Evolutionary conservation across 2,329 filamentous ascomycete species (phyloP).

Genomic region (Phyllosticta citribraziliensis): DNA sequence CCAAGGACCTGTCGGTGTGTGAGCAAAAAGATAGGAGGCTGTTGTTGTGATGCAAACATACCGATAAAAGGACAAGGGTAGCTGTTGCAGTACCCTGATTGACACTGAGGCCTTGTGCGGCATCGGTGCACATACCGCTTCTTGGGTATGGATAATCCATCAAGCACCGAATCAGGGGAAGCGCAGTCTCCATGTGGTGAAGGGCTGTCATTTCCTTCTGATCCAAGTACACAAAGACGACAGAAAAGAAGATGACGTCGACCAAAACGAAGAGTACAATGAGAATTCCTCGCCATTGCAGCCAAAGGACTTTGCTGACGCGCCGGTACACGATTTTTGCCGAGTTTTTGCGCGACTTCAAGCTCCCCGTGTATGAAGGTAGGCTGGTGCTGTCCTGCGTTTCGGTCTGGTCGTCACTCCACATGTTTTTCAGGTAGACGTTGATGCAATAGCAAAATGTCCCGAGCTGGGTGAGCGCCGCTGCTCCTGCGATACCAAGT

Average conservation of each 20-base stretch:
- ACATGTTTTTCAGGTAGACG: slow-evolving; percentile 77
- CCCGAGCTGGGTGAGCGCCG: slow-evolving; percentile 69
- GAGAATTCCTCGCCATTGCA: slow-evolving; percentile 89
- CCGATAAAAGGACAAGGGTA: slow-evolving; percentile 70
- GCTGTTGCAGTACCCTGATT: slow-evolving; percentile 69
- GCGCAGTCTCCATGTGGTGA: slow-evolving; percentile 29
- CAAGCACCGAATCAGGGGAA: slow-evolving; percentile 47
- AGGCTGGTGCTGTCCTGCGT: slow-evolving; percentile 53
- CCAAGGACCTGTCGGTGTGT: slow-evolving; percentile 50
- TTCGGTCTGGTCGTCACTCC: slow-evolving; percentile 61
- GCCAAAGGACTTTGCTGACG: slow-evolving; percentile 72
- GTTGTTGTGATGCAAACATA: slow-evolving; percentile 36
- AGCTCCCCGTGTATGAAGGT: slow-evolving; percentile 56
- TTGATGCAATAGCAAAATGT: slow-evolving; percentile 84
- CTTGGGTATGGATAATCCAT: slow-evolving; percentile 48
- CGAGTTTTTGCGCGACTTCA: slow-evolving; percentile 56
- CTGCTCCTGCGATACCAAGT: slow-evolving; percentile 64
- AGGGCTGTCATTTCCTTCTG: slow-evolving; percentile 47
- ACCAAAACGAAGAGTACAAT: slow-evolving; percentile 83
- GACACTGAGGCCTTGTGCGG: slow-evolving; percentile 55
- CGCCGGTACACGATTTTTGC: slow-evolving; percentile 82
- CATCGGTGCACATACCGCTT: slow-evolving; percentile 47
- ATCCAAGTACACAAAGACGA: slow-evolving; percentile 80
- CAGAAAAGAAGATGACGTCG: slow-evolving; percentile 88
- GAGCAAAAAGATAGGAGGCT: not conserved